Percentiles rank a stretch among this genome's conserved stretches.
Evolutionary conservation across 208 protist genomes (phyloP).

Genomic region (Trypanosoma avium): DNA sequence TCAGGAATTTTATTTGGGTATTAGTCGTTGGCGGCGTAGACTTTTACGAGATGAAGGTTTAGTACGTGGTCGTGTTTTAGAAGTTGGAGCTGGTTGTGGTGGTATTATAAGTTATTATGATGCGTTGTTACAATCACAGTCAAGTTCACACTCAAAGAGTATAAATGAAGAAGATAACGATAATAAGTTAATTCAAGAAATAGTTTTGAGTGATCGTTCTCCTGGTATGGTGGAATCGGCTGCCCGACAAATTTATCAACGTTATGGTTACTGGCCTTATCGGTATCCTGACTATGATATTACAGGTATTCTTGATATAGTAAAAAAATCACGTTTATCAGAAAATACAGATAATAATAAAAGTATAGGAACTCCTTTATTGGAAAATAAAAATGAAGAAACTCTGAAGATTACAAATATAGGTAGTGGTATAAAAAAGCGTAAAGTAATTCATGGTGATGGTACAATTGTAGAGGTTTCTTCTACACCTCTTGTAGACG

Average conservation of each 20-base stretch:
- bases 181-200: too few species aligned
- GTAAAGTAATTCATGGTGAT: conserved; percentile 54
- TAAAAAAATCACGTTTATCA: conserved; percentile 24
- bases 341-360: not conserved
- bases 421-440: conserved; percentile 26
- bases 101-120: conserved; percentile 69
- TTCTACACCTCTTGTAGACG: conserved; percentile 36
- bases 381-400: conserved; percentile 1
- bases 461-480: conserved; percentile 53
- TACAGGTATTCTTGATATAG: conserved; percentile 29
- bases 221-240: conserved; percentile 73
- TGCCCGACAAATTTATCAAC: conserved; percentile 44
- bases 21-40: conserved; percentile 69
- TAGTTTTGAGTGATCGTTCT: conserved; percentile 78
- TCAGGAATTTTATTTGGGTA: conserved; percentile 83
- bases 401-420: conserved; percentile 12
- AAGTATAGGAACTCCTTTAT: not conserved
- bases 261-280: conserved; percentile 68
- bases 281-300: conserved; percentile 82
- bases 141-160: not conserved
- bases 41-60: conserved; percentile 70
- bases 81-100: conserved; percentile 84
- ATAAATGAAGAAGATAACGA: not conserved
- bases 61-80: conserved; percentile 67
- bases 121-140: not conserved